Base-by-base conservation (phyloP, 2,329 filamentous ascomycete genomes). In the Ploettnerulaceae sp. region DNA sequence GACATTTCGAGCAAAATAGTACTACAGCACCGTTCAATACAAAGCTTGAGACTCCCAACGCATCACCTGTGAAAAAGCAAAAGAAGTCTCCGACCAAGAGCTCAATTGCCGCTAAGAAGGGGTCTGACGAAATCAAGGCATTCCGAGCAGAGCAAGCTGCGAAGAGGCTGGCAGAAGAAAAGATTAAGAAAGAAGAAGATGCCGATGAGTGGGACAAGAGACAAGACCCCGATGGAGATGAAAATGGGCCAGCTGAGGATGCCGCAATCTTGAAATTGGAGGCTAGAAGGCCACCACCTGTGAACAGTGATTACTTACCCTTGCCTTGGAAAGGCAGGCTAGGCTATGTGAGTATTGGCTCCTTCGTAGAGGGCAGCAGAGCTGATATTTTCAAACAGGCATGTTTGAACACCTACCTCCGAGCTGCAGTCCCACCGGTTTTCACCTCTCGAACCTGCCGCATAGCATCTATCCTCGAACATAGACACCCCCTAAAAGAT, bases 401-500 rank as follows among this genome's bases (percentile, higher is more conserved):
- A 8, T 96, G 90, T 61, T 70, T 97, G 12, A 95, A 95, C 63
- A 97, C 91, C 0, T 96, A 96, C 64, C 74, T 97, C 2, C 84
- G 91, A 34, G 76, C 78, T 42, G 81, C 86, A 1, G 91, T 82
- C 52, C 87, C 89, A 6, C 82, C 91, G 0, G 81, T 97, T 1
- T 97, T 96, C 66, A 86, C 83, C 55, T 96, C 91, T 0, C 79
- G 91, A 45, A 96, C 91, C 0, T 96, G 90, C 62, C 85, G 90
- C 22, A 91, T 97, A 52, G 76, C 87, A 1, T 95, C 89, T 1
- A 95, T 97, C 33, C 64, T 96, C 8, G 89, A 96, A 47, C 88
- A 96, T 59, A 81, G 89, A 7, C 81, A 95, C 65, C 89, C 90
- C 0, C 72, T 96, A 2, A 73, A 74, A 55, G 82, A 95, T 54